Evolutionary conservation across 345 rosid species (phyloP), one percentile per base, ranked within the genome.

Genomic region (Populus deltoides): DNA sequence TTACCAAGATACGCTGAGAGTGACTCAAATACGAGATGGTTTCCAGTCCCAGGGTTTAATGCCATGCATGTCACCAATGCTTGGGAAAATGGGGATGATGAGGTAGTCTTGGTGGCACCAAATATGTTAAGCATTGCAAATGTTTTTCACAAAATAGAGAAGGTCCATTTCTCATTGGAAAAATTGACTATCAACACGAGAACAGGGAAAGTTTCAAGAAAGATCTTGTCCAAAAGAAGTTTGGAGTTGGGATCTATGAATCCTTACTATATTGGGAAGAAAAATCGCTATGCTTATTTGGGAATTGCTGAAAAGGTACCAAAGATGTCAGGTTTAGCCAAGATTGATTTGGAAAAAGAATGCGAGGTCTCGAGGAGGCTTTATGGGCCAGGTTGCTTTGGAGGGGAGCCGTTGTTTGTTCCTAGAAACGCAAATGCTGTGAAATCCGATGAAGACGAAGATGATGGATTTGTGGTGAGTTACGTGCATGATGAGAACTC

Each of bases 361-460:
- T 6, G 55, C 1, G 84, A 80, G 29, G 79, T 80, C 15, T 69
- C 79, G 6, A 74, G 12, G 45, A 70, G 83, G 67, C 66, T 80
- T 25, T 83, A 77, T 41, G 81, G 67, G 18, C 41, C 36, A 4
- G 77, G 74, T 36, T 75, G 81, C 62, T 81, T 24, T 36, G 86
- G 82, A 55, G 86, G 86, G 25, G 82, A 84, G 72, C 82, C 86
- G 9, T 71, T 71, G 4, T 80, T 81, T 39, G 84, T 84, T 27
- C 18, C 77, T 38, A 72, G 49, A 38, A 43, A 83, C n/a, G 22
- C 47, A 29, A 29, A 68, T 24, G 66, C 49, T 35, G 11, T 0
- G 15, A 45, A 11, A 13, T 2, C 36, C 0, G 2, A 5, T 7
- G 51, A 45, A 9, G 45, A 41, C 45, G 45, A 41, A n/a, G 86